phyloP scores from a whole-genome alignment of 495 filamentous ascomycete species.

The Neurospora africana region DNA sequence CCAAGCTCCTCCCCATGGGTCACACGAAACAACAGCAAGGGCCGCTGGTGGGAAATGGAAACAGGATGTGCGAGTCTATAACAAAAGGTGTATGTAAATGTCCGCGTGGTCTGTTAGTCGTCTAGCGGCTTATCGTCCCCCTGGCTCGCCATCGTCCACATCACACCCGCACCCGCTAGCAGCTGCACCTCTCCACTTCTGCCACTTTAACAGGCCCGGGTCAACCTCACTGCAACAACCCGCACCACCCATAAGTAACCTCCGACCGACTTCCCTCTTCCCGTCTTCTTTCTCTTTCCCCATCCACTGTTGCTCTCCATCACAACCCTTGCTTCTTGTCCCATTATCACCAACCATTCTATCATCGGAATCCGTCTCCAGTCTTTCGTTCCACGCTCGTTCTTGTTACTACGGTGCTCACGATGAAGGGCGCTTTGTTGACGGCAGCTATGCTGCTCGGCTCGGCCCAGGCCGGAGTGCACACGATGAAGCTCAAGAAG shows the following conservation, averaged over 20 bases:
- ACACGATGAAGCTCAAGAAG: conserved; percentile 97
- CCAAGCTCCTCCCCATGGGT: neutral
- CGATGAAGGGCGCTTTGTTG: conserved; percentile 72
- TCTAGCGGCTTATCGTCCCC: neutral
- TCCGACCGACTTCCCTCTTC: conserved; percentile 4
- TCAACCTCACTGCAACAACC: neutral
- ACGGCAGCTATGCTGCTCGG: conserved; percentile 75
- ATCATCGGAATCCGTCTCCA: neutral
- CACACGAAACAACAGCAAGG: conserved; percentile 1
- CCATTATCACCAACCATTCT: neutral
- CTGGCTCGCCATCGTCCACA: neutral
- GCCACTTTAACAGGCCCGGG: conserved; percentile 2
- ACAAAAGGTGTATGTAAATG: neutral
- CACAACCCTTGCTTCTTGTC: neutral
- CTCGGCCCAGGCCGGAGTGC: conserved; percentile 69
- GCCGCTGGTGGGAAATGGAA: neutral
- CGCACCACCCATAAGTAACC: conserved; percentile 1
- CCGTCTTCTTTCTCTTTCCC: conserved; percentile 5
- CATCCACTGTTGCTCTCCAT: conserved; percentile 2
- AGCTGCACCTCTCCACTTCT: neutral
- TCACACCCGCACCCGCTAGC: neutral
- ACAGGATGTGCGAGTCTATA: neutral
- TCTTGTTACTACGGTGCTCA: conserved; percentile 19
- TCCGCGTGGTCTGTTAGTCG: neutral
- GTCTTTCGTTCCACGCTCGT: neutral